Percentiles rank a stretch among this genome's conserved stretches.
Evolutionary conservation across 2,329 filamentous ascomycete species (phyloP).

Genomic region (Fusarium continuum): DNA sequence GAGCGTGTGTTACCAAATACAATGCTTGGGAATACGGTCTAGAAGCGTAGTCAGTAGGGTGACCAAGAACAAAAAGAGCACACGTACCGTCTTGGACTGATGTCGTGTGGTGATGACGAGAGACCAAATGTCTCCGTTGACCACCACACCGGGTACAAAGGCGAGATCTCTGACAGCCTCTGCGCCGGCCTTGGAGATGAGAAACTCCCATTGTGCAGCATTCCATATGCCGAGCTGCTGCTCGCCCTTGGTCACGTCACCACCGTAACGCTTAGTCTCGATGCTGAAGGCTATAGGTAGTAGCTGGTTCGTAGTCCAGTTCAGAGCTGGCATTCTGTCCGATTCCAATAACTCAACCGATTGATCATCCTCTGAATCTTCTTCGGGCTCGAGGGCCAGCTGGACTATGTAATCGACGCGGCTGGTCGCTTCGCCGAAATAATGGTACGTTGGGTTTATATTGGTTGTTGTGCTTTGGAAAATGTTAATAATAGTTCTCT

Average conservation of each 20-base stretch:
- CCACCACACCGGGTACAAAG: neutral
- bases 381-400: too few relatives aligned
- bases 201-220: conserved; percentile 5
- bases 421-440: neutral
- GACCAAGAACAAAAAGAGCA: too few relatives aligned
- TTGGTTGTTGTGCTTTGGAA: neutral
- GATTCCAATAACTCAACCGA: too few relatives aligned
- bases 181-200: neutral
- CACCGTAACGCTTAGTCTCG: conserved; percentile 17
- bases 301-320: conserved; percentile 9
- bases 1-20: conserved; percentile 2
- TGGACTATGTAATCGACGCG: neutral
- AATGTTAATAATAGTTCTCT: neutral
- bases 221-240: conserved; percentile 7
- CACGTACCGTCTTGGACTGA: neutral
- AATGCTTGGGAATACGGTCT: neutral
- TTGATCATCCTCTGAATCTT: too few relatives aligned
- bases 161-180: neutral
- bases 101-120: conserved; percentile 8
- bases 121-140: conserved; percentile 10
- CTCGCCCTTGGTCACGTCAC: conserved; percentile 1
- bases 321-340: too few relatives aligned
- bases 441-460: neutral
- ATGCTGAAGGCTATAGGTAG: conserved; percentile 12
- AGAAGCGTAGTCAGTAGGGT: neutral